Percentiles rank a stretch among this genome's conserved stretches.
These are phyloP conservation scores for Coniella vitis DNA, from an alignment of 2,329 filamentous ascomycete species.

Conservation along the genomic window DNA sequence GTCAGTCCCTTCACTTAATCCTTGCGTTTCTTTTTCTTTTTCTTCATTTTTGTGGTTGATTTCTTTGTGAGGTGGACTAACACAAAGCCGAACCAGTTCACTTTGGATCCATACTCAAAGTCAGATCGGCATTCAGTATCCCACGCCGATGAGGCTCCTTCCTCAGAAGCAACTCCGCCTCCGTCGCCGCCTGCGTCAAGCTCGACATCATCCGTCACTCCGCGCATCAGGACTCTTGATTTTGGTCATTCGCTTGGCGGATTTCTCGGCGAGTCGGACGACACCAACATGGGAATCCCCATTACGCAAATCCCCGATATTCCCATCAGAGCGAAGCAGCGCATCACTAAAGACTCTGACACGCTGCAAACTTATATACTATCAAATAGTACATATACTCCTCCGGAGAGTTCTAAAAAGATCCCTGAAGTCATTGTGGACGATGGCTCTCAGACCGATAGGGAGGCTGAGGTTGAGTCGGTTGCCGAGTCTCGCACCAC, in stretches of 20 bases:
- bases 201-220: slow-evolving; percentile 17
- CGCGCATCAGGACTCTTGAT: slow-evolving; percentile 23
- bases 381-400: slow-evolving; percentile 22
- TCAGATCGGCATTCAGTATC: slow-evolving; percentile 8
- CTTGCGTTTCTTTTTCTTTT: slow-evolving; percentile 6
- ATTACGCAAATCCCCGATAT: slow-evolving; percentile 17
- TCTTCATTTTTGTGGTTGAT: not conserved
- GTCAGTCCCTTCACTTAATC: slow-evolving; percentile 39
- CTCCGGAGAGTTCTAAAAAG: slow-evolving; percentile 16
- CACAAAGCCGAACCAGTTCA: slow-evolving; percentile 10
- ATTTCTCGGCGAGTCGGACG: slow-evolving; percentile 14
- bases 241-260: slow-evolving; percentile 17
- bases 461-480: slow-evolving; percentile 2
- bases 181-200: slow-evolving; percentile 14
- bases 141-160: slow-evolving; percentile 11
- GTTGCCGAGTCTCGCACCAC: slow-evolving; percentile 8
- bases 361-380: slow-evolving; percentile 23
- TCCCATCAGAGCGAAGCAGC: slow-evolving; percentile 6
- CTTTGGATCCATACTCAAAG: slow-evolving; percentile 12
- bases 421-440: slow-evolving; percentile 13
- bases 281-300: slow-evolving; percentile 11
- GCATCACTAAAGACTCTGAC: slow-evolving; percentile 20
- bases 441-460: slow-evolving; percentile 1
- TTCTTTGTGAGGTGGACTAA: slow-evolving; percentile 10
- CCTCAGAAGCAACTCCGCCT: slow-evolving; percentile 14